phyloP scores from a whole-genome alignment of 768 basidiomycete species.

The Macrolepiota albuminosa region DNA sequence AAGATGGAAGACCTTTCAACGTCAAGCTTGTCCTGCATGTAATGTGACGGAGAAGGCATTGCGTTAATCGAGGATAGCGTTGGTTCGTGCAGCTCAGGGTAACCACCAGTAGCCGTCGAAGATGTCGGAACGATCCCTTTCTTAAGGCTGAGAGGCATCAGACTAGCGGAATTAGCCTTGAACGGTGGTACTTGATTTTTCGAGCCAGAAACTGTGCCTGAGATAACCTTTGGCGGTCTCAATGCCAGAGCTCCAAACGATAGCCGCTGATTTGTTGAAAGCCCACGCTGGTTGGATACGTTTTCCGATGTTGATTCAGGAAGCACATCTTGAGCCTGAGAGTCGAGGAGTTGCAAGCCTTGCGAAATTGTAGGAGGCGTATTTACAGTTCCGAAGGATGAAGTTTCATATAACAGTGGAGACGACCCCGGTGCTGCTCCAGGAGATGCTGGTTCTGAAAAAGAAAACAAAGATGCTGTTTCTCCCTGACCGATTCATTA shows the following conservation, averaged over 20 bases:
- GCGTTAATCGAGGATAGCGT: background rate
- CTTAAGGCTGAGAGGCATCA: slow-evolving; percentile 35
- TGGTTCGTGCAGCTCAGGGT: background rate
- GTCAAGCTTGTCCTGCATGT: background rate
- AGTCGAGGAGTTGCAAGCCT: too few species aligned
- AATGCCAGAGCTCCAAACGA: slow-evolving; percentile 31
- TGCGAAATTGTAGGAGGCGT: background rate
- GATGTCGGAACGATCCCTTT: slow-evolving; percentile 23
- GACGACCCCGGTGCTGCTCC: too few species aligned
- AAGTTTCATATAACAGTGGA: background rate
- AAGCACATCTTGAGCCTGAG: slow-evolving; percentile 8
- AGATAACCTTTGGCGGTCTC: slow-evolving; percentile 18
- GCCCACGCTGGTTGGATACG: slow-evolving; percentile 24
- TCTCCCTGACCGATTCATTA: background rate
- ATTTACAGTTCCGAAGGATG: background rate
- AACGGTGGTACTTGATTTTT: slow-evolving; percentile 5
- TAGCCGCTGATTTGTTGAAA: slow-evolving; percentile 49
- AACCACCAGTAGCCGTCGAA: background rate
- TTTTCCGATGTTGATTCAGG: slow-evolving; percentile 10
- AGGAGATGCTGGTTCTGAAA: too few species aligned
- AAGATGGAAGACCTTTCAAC: background rate
- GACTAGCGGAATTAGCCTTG: background rate
- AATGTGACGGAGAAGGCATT: background rate
- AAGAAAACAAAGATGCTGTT: background rate
- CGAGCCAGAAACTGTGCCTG: background rate